These are phyloP conservation scores for Ichthyophonus hoferi DNA, from an alignment of 208 protist genomes.

Conservation along the genomic window DNA sequence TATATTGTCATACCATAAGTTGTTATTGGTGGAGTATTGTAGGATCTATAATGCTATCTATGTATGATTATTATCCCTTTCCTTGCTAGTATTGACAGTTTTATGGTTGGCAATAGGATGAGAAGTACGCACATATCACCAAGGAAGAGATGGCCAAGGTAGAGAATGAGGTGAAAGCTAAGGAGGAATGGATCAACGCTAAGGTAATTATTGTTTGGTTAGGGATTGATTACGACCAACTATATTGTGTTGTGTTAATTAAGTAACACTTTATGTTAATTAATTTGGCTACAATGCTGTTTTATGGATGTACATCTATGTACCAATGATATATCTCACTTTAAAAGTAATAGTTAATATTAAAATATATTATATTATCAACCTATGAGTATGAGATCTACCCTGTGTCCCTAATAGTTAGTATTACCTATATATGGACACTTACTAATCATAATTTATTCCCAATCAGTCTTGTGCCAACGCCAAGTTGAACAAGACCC, in stretches of 20 bases:
- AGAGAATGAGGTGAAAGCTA: neutral
- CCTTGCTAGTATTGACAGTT: neutral
- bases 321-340: no score
- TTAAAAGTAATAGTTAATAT: no score
- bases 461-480: neutral
- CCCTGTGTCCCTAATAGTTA: no score
- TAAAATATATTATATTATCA: no score
- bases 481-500: neutral
- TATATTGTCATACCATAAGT: no score
- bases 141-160: conserved; percentile 29
- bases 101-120: neutral
- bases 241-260: neutral
- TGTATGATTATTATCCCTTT: neutral
- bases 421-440: neutral
- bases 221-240: neutral
- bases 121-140: conserved; percentile 41
- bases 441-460: neutral
- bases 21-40: no score
- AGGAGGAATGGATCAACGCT: conserved; percentile 35
- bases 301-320: neutral
- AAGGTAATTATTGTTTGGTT: neutral
- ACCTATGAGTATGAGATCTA: no score
- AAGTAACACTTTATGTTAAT: neutral
- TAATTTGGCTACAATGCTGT: neutral
- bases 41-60: neutral